A percentile compares a stretch with the other conserved stretches of the same genome.
Evolutionary conservation across 257 asterid species (phyloP).

Genomic region (Solanum dulcamara): DNA sequence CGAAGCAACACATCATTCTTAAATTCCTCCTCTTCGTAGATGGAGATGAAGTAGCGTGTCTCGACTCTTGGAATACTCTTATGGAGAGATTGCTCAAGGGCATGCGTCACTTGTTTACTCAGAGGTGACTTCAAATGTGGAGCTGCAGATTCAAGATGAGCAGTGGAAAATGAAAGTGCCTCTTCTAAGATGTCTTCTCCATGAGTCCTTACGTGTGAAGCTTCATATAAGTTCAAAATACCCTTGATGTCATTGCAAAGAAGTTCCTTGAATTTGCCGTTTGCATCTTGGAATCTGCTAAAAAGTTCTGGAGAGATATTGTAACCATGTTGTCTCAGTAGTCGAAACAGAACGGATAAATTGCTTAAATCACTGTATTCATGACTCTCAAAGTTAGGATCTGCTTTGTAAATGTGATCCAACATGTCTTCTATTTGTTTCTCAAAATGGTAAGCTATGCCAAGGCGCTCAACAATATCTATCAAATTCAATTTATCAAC

Average conservation of each 20-base stretch:
- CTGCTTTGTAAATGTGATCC: neutral
- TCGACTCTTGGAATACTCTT: slow-evolving; percentile 20
- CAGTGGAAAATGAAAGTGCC: slow-evolving; percentile 2
- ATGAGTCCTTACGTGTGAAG: slow-evolving; percentile 22
- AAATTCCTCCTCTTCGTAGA: slow-evolving; percentile 9
- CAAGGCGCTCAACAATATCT: slow-evolving; percentile 26
- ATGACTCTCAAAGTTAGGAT: neutral
- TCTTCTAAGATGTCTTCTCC: slow-evolving; percentile 24
- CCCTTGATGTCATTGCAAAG: neutral
- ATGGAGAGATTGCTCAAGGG: slow-evolving; percentile 19
- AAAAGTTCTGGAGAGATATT: slow-evolving; percentile 13
- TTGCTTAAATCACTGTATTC: neutral
- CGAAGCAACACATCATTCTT: slow-evolving; percentile 9
- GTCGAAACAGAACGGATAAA: slow-evolving; percentile 14
- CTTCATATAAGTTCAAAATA: slow-evolving; percentile 22
- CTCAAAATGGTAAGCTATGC: slow-evolving; percentile 23
- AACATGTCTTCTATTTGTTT: slow-evolving; percentile 18
- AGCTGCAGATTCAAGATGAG: slow-evolving; percentile 3
- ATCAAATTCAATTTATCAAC: slow-evolving; percentile 10
- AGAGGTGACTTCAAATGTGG: slow-evolving; percentile 5
- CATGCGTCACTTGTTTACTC: slow-evolving; percentile 11
- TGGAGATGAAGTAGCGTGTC: slow-evolving; percentile 7
- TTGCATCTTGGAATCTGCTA: slow-evolving; percentile 12
- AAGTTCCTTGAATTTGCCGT: slow-evolving; percentile 1
- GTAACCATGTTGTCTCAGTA: slow-evolving; percentile 33